Evolutionary conservation across 768 basidiomycete species (phyloP), one percentile per base, ranked within the genome.

Genomic region (Chalciporus pseudorubinellus): DNA sequence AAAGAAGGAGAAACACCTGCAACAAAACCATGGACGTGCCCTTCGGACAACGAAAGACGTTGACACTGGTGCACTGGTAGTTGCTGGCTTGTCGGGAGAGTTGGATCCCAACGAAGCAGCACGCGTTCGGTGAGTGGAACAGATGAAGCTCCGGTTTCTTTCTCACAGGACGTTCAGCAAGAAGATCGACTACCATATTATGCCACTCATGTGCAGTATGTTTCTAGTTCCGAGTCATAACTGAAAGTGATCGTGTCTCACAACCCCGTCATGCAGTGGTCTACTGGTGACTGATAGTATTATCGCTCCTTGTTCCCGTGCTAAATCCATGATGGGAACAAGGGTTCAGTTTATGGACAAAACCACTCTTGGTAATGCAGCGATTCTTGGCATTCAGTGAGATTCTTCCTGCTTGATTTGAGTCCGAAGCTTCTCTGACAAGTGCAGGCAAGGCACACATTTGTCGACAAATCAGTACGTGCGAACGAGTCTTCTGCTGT

Each of bases 271-370:
- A 44, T 50, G 4, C 47, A 83, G 84, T 72, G 22, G 74, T 84
- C 31, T 85, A 83, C 57, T 82, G 75, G 81, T 83, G 59, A 29
- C 45, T 9, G 11, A 28, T 12, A 11, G 12, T 11, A 7, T 19
- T 46, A n/a, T 4, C 13, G 1, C 4, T 16, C 19, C 11, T 7
- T 11, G 19, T 12, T 3, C 3, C 6, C 31, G 8, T 20, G 6
- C 6, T 41, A 10, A 44, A 31, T 33, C 16, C 13, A 21, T 26
- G 26, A 3, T 16, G 19, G 47, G 39, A 13, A 20, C 8, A n/a
- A 83, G 86, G 78, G 76, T 89, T 18, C 85, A 88, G 61, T 87
- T 83, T 53, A 87, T 87, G 83, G 87, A 88, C 56, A 87, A 87
- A 68, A 83, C 81, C 0, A 89, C 87, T 0, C 70, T 88, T 4